Conservation (phyloP, 2,329 filamentous ascomycete species). For the Cryphonectria nitschkei region DNA sequence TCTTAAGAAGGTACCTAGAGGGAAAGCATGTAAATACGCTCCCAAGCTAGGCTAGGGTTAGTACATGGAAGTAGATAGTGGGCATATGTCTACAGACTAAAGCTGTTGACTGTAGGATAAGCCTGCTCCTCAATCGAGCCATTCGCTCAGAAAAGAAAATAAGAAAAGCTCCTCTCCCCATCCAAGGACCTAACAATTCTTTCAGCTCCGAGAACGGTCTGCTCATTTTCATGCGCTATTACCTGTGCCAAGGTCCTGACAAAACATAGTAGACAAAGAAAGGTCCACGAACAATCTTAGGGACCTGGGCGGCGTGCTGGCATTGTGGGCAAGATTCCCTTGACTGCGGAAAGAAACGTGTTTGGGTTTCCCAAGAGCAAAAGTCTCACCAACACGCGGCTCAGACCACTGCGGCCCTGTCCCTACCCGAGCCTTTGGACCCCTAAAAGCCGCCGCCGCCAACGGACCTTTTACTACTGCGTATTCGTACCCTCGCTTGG, state of each 20-base stretch:
- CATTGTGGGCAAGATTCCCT: neutral
- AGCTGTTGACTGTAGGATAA: neutral
- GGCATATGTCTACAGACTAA: neutral
- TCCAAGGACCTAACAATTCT: neutral
- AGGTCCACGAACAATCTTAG: neutral
- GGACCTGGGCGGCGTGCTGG: neutral
- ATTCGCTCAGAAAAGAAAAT: neutral
- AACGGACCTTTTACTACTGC: neutral
- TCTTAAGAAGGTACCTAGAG: too few relatives aligned
- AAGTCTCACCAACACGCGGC: neutral
- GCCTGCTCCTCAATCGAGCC: neutral
- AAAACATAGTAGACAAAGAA: neutral
- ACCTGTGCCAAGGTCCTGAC: neutral
- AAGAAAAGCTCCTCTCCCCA: too few relatives aligned
- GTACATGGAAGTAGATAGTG: neutral
- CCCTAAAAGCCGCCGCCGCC: neutral
- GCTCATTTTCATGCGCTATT: neutral
- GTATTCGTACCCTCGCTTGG: neutral
- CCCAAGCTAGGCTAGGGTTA: neutral
- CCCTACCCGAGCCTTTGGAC: neutral
- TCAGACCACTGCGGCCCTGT: neutral
- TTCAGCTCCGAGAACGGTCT: neutral
- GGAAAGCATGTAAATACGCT: neutral
- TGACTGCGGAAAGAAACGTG: neutral
- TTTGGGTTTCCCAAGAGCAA: neutral